Base-by-base conservation (phyloP, 1,139 yeast species). In the Sugiyamaella novakii region DNA sequence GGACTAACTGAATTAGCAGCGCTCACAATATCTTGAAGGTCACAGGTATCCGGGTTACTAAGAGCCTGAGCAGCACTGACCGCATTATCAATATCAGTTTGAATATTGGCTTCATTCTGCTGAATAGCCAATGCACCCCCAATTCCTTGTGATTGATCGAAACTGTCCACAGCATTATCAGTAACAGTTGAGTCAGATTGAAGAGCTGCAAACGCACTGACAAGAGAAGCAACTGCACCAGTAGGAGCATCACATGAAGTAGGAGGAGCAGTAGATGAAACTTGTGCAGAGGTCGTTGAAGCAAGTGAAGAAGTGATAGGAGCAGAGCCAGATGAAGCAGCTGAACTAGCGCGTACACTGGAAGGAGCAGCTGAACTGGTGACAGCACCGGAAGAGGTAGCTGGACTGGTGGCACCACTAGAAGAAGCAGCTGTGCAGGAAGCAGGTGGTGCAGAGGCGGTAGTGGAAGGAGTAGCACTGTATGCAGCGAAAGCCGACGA, bases 41-140 rank as follows among this genome's bases (percentile, higher is more conserved):
- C 43, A 25, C 45, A 36, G 10, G 43, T 35, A 43, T 37, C 37
- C 3, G 29, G 21, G 22, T 33, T 43, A 33, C 38, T 37, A 11
- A 39, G 25, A 2, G 8, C 5, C 14, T 27, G 29, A 5, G 45
- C 39, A 12, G 44, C 43, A 3, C 17, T 25, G 10, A 39, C 30
- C 2, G 39, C 40, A 24, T 42, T 42, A 14, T 30, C 42, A n/a
- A 33, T n/a, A 40, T 30, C 49, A n/a, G 45, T 38, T 28, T 42
- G 37, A 25, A 47, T 47, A 34, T 42, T 39, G 12, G 39, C 37
- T 24, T 43, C 51, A 12, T 21, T 21, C 10, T 25, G 34, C 44
- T 54, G 57, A 43, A 56, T 49, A n/a, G 46, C 38, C 19, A 54
- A 24, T 22, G 59, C 59, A 31, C 56, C 59, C 35, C 33, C 22